Base-by-base conservation (phyloP, 164 flowering plant species). In the Akebia trifoliata region DNA sequence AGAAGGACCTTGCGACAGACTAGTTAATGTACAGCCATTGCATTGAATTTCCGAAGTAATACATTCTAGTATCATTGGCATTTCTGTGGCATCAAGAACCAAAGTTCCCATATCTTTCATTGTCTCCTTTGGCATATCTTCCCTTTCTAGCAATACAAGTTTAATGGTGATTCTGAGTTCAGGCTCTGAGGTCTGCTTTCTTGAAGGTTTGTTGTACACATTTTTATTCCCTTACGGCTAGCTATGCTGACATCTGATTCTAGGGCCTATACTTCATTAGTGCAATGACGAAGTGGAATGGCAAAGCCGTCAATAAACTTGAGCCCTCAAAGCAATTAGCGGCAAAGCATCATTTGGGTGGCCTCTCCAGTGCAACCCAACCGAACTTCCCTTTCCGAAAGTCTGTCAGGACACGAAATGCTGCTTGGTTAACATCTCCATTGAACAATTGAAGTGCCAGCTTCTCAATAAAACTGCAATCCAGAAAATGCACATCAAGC, bases 351-450 rank as follows among this genome's bases (percentile, higher is more conserved):
- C 57, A 76, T 51, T 63, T 68, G 1, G 95, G 98, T 65, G 99
- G 99, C 63, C 87, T 79, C 82, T 94, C 99, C 43, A 94, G 61
- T 32, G 93, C 67, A 56, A 78, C 54, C 96, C 96, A 90, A 62
- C 97, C 99, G 64, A 94, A 86, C 69, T 74, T 94, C 30, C 97
- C 99, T 73, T 88, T 90, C 7, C 96, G 74, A 68, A 84, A 94
- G 67, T 94, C 99, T 42, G 83, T 55, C 77, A 94, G 71, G 49
- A 90, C 66, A 4, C 99, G 84, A 36, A 86, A 90, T 48, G 99
- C 80, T 18, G 99, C 96, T 74, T 94, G 97, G 63, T 82, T 76
- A 40, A 17, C 61, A 62, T 94, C 91, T 52, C 93, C 97, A 61
- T 78, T 81, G 79, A 94, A 94, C 71, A 90, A 55, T 40, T 82